A percentile compares a stretch with the other conserved stretches of the same genome.
phyloP scores from a whole-genome alignment of 1,139 yeast genomes.

The Saccharomyces hybrid region DNA sequence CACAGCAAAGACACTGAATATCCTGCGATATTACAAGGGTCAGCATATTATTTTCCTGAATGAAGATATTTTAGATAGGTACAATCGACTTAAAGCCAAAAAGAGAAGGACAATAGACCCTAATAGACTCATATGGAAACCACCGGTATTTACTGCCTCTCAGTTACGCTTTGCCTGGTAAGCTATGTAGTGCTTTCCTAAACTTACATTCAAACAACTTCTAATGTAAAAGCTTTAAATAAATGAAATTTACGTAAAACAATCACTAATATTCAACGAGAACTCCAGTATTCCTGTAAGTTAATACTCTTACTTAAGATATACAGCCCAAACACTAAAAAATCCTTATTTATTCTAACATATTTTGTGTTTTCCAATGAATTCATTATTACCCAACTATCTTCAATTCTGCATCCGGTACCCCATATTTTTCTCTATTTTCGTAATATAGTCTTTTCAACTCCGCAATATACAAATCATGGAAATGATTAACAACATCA shows the following conservation, averaged over 20 bases:
- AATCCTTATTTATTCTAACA: background rate
- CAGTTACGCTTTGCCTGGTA: slow-evolving; percentile 95
- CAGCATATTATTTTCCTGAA: slow-evolving; percentile 91
- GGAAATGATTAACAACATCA: slow-evolving; percentile 61
- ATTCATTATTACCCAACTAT: slow-evolving; percentile 16
- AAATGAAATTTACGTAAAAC: background rate
- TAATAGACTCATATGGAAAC: slow-evolving; percentile 73
- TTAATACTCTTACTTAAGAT: background rate
- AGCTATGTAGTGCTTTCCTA: slow-evolving; percentile 4
- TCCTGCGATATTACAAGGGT: slow-evolving; percentile 87
- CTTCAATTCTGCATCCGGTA: slow-evolving; percentile 39
- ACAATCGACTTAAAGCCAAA: slow-evolving; percentile 65
- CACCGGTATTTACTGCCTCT: slow-evolving; percentile 94
- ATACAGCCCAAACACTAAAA: background rate
- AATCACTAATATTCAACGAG: background rate
- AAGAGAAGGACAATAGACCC: slow-evolving; percentile 77
- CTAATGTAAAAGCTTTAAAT: background rate
- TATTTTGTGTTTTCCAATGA: background rate
- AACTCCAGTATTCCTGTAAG: background rate
- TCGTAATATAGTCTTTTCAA: slow-evolving; percentile 60
- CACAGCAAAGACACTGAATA: slow-evolving; percentile 83
- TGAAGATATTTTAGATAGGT: slow-evolving; percentile 70
- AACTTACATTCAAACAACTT: background rate
- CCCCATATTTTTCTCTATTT: slow-evolving; percentile 55
- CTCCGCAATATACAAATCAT: slow-evolving; percentile 61